Evolutionary conservation across 305 asterid genomes (phyloP), one percentile per base, ranked within the genome.

Genomic region (Fraxinus nigra): DNA sequence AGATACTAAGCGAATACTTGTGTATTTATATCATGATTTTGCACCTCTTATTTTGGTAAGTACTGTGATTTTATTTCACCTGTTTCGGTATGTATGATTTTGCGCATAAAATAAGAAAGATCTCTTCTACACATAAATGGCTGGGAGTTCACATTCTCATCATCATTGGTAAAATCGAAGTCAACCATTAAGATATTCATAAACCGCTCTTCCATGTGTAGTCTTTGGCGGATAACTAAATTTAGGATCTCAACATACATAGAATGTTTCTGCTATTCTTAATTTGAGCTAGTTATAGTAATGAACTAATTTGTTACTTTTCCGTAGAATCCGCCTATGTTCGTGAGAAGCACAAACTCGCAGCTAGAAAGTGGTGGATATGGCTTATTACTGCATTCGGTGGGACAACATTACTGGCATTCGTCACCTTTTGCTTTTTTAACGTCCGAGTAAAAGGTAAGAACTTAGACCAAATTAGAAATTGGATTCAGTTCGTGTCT

Each of bases 291-390:
- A 11, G 7, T 28, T 67, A 28, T 65, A 26, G 73, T 2, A 65
- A 9, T 67, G 4, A 28, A 30, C 11, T 35, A 30, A 13, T 28
- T 5, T 69, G 10, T 30, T 69, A 30, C 75, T 69, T 5, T 30
- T 14, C 34, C 30, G 32, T 30, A 69, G 75, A 69, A 28, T 69
- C 11, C 40, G 1, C 20, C 5, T 13, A 69, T 30, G 40, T 11
- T 69, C 22, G 9, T 30, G 38, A 32, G 22, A 30, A 76, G 79
- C 61, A 48, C 77, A 81, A 46, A 81, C 24, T 1, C 59, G 37
- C 72, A 28, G 59, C 51, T 32, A 69, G 38, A 51, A 76, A 33
- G 33, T 61, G 88, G 84, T 82, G 88, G 86, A 81, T 81, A 59
- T 82, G 76, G 86, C 28, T 82, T 40, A 18, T 75, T 79, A 63